Evolutionary conservation across 2,329 filamentous ascomycete genomes (phyloP).

Genomic region (Pseudofabraea citricarpa): DNA sequence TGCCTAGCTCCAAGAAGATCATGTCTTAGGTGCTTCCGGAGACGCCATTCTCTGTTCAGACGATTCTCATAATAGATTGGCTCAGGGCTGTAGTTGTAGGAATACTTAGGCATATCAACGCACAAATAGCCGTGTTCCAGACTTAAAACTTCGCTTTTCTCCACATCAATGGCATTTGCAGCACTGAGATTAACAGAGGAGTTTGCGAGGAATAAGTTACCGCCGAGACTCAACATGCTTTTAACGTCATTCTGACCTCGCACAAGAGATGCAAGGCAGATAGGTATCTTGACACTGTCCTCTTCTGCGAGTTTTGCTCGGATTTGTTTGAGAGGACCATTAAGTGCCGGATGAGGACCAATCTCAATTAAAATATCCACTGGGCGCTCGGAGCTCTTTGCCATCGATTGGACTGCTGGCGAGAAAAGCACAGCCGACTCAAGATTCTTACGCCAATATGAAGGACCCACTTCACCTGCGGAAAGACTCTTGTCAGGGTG

Average conservation of each 20-base stretch:
- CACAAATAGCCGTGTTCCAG: not conserved
- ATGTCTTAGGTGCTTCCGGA: slow-evolving; percentile 21
- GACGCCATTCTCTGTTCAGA: not conserved
- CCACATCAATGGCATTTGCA: not conserved
- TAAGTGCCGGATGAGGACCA: not conserved
- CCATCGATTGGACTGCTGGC: not conserved
- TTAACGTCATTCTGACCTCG: not conserved
- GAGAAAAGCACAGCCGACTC: not conserved
- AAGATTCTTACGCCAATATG: slow-evolving; percentile 1
- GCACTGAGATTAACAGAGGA: not conserved
- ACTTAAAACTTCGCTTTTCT: not conserved
- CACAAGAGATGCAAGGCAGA: not conserved
- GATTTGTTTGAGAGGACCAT: not conserved
- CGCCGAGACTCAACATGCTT: not conserved
- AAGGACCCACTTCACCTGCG: not conserved
- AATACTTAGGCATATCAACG: not conserved
- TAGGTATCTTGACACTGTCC: not conserved
- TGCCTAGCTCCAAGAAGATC: slow-evolving; percentile 29
- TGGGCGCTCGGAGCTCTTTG: not conserved
- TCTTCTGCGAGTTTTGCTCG: not conserved
- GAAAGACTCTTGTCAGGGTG: not conserved
- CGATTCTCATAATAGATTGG: not conserved
- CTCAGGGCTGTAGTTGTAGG: not conserved
- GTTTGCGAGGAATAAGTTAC: not conserved
- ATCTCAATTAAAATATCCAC: not conserved